A percentile compares a stretch with the other conserved stretches of the same genome.
Evolutionary conservation across 164 flowering plant genomes (phyloP).

Genomic region (Euptelea pleiosperma): DNA sequence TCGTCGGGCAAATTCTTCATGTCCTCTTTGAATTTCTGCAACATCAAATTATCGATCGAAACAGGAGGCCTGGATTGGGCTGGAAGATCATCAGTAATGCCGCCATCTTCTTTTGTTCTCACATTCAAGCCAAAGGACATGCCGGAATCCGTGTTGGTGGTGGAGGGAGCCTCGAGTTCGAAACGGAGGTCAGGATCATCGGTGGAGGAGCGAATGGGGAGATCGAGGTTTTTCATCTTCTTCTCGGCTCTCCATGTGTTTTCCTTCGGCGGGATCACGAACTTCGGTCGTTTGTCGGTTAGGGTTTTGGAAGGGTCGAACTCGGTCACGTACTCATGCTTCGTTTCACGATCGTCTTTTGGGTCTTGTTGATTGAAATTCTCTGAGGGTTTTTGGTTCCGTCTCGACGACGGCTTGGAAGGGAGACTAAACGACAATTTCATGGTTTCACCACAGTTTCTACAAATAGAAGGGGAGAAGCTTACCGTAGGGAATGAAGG

Average conservation of each 20-base stretch:
- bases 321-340: constrained; percentile 44
- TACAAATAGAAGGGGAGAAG: too few species aligned
- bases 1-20: constrained; percentile 58
- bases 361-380: constrained; percentile 7
- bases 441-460: constrained; percentile 31
- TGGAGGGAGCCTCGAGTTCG: constrained; percentile 36
- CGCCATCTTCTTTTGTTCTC: constrained; percentile 13
- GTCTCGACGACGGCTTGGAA: constrained; percentile 25
- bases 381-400: constrained; percentile 17
- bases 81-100: background rate
- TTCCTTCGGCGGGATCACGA: constrained; percentile 48
- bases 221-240: constrained; percentile 63
- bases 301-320: constrained; percentile 50
- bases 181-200: constrained; percentile 31
- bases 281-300: constrained; percentile 9
- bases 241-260: constrained; percentile 54
- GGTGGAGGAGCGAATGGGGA: constrained; percentile 22
- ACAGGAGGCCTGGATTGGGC: background rate
- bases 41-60: constrained; percentile 28
- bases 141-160: constrained; percentile 16
- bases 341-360: background rate
- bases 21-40: constrained; percentile 54
- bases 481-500: too few species aligned
- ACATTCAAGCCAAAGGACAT: constrained; percentile 47
- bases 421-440: constrained; percentile 46